Evolutionary conservation across 768 basidiomycete genomes (phyloP).

Genomic region (Neoboletus magnificus): DNA sequence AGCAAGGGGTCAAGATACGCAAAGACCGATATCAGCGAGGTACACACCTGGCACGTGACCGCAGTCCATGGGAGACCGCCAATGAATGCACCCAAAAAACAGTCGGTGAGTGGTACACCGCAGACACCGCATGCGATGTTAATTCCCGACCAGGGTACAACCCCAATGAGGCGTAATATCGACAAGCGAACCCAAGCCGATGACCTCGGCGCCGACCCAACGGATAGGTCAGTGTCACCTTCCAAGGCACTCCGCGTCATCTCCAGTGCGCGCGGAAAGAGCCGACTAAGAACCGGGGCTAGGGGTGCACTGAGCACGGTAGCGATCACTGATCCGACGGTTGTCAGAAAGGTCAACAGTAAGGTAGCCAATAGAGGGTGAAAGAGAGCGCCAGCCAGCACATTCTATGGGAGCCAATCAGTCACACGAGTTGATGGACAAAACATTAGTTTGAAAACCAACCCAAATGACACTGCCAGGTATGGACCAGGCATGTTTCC

Average conservation of each 20-base stretch:
- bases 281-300: constrained; percentile 73
- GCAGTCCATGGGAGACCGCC: constrained; percentile 87
- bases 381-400: constrained; percentile 83
- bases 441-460: constrained; percentile 24
- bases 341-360: constrained; percentile 80
- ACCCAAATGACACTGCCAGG: constrained; percentile 94
- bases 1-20: constrained; percentile 19
- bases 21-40: constrained; percentile 11
- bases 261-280: constrained; percentile 82
- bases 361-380: constrained; percentile 79
- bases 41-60: constrained; percentile 79
- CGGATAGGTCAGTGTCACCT: constrained; percentile 50
- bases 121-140: constrained; percentile 95
- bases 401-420: constrained; percentile 57
- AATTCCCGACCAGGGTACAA: constrained; percentile 96
- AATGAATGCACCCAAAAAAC: constrained; percentile 78
- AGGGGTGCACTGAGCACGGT: constrained; percentile 80
- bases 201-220: constrained; percentile 35
- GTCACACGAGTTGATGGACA: constrained; percentile 8
- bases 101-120: constrained; percentile 72
- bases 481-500: constrained; percentile 98
- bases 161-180: constrained; percentile 83
- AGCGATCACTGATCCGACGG: constrained; percentile 79
- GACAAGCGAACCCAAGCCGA: constrained; percentile 81
- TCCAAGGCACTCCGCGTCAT: constrained; percentile 81